Evolutionary conservation across 805 yeast species (phyloP).

Genomic region (Cyberlindnera bimundalis): DNA sequence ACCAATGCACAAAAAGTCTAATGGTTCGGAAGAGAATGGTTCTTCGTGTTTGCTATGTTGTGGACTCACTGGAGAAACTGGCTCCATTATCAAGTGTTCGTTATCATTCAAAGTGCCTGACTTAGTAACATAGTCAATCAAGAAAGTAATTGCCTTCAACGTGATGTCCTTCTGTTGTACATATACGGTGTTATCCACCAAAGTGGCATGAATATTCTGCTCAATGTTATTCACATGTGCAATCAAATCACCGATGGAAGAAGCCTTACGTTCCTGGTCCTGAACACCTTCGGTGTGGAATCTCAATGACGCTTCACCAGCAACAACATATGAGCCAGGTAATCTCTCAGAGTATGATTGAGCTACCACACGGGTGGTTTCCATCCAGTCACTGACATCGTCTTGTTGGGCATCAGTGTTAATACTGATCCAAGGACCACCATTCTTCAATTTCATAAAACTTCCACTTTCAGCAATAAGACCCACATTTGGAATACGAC

Average conservation of each 20-base stretch:
- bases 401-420: slow-evolving; percentile 5
- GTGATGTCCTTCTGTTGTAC: slow-evolving; percentile 65
- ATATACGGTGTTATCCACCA: slow-evolving; percentile 64
- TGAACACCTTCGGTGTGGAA: slow-evolving; percentile 71
- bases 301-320: slow-evolving; percentile 72
- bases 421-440: slow-evolving; percentile 28
- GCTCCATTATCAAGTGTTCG: slow-evolving; percentile 31
- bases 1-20: slow-evolving; percentile 50
- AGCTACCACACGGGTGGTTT: slow-evolving; percentile 51
- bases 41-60: background rate
- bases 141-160: slow-evolving; percentile 51
- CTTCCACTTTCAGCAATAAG: slow-evolving; percentile 91
- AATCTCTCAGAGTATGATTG: slow-evolving; percentile 66
- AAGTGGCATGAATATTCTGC: slow-evolving; percentile 67
- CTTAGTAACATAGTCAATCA: slow-evolving; percentile 39
- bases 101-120: slow-evolving; percentile 15
- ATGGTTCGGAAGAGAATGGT: background rate
- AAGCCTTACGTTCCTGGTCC: slow-evolving; percentile 57
- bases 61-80: slow-evolving; percentile 18
- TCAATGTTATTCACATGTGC: slow-evolving; percentile 74
- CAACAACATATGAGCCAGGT: slow-evolving; percentile 71
- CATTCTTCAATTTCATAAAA: slow-evolving; percentile 54
- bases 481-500: slow-evolving; percentile 68
- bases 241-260: slow-evolving; percentile 78
- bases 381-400: slow-evolving; percentile 49